Base-by-base conservation (phyloP, 441 rosid genomes). In the Capsella rubella region DNA sequence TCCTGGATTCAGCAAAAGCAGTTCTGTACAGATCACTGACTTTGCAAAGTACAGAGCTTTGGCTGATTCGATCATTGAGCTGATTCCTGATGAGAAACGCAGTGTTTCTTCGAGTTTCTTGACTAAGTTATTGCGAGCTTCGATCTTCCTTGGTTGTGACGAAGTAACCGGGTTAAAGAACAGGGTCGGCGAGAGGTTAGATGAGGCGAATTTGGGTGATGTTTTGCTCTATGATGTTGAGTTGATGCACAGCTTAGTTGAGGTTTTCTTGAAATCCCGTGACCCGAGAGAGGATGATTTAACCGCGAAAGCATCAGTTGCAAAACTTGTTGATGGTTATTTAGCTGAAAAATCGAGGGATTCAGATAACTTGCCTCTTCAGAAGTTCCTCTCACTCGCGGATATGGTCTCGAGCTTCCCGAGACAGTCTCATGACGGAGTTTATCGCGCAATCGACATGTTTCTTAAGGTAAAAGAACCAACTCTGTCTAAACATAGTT, bases 371-470 rank as follows among this genome's bases (percentile, higher is more conserved):
- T 71, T 95, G 47, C 75, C 87, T 18, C 78, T 83, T 67, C 67
- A 80, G n/a, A 86, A 88, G 57, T 90, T 94, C 47, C 80, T 84
- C 21, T 46, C 51, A 47, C 89, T 94, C 21, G 87, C 91, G 10
- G 89, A 88, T 58, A 77, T 62, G 82, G 83, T 85, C n/a, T 87
- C 97, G 0, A 78, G 65, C 79, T 90, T 91, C 77, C 84, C 91
- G 0, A 87, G 97, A 75, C 78, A 83, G 35, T 89, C 87, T 15
- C 95, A 87, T 68, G 99, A 94, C 27, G 94, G 97, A 65, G 73
- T 94, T 78, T 92, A 92, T 53, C 91, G 92, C 3, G 93, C 95
- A 50, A 82, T 90, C 28, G 97, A 94, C 81, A 90, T 87, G 93
- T 94, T 87, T 66, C 87, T 94, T 14, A 92, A 94, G 99, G 99